Evolutionary conservation across 805 yeast genomes (phyloP), one percentile per base, ranked within the genome.

Genomic region (Cyberlindnera lachancei): DNA sequence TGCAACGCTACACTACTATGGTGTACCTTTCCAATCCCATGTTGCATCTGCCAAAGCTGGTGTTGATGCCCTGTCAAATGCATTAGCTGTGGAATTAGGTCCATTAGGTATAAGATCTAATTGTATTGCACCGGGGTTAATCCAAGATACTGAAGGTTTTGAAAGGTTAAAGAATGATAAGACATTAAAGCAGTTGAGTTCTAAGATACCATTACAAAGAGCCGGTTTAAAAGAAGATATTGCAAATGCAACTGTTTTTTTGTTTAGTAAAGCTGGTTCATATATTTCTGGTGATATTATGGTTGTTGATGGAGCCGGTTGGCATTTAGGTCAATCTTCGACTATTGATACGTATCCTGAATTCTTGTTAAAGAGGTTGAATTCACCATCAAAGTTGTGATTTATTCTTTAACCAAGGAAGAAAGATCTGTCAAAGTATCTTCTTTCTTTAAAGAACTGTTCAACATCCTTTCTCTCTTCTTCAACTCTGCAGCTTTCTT

Each of bases 31-130:
- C 62, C 96, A 90, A 59, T 49, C 76, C 6, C 96, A 90, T 50
- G 96, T 87, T 4, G 80, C 88, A 6, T 96, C 96, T 0, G 96
- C 96, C 3, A 90, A 90, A 59, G 95, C 96, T 1, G 97, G 96
- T 17, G 70, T 90, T 25, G 97, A 90, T 55, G 94, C 96, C 4
- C 63, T 88, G 23, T 75, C 85, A 18, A 77, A 80, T 42, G 79
- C 87, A 2, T 59, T 88, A 37, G 94, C 96, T 2, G 92, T 87
- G 6, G 97, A 88, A 58, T 65, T 85, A 34, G 96, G 96, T 1
- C 95, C 96, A 3, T 53, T 84, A 34, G 96, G 96, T 5, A 70
- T 88, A 27, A 70, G 92, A 35, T 70, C 77, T 28, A 88, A 90
- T 55, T 75, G 83, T 49, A 72, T 88, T 45, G 96, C 96, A 3